Base-by-base conservation (phyloP, 352 stramenopile species). In the Phytophthora cajani region DNA sequence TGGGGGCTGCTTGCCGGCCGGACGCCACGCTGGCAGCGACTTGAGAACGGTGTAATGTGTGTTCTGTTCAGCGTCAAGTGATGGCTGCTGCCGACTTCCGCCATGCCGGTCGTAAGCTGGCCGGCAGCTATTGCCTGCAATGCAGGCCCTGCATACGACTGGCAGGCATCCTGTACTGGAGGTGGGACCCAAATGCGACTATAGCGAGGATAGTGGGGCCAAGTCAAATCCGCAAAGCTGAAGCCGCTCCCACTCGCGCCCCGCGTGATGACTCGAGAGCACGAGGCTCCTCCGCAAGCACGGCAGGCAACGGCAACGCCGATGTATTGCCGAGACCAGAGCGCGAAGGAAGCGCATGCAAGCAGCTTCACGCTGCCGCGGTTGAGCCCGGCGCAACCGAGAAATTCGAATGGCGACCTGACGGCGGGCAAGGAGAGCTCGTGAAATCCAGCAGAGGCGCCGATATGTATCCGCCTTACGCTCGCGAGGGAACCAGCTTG, bases 331-430 rank as follows among this genome's bases (percentile, higher is more conserved):
- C 46, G 46, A 32, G 53, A 30, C 9, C 27, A 27, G 14, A 21
- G 5, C 7, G 42, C 42, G 9, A 21, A 49, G 14, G 42, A 4
- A 36, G 30, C 30, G 30, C 30, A 36, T 49, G 42, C 42, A 4
- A 49, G 42, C 38, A 49, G 14, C 16, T 49, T 14, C 42, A 21
- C 14, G 12, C 17, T 17, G 42, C 42, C 36, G 11, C 5, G 3
- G 30, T 17, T 42, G 36, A 42, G 36, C 11, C 36, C 36, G 36
- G 36, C 14, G 36, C 11, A 14, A 11, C 36, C 21, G 33, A 36
- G 23, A 69, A 71, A 67, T 63, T 73, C 14, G 69, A 77, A 77
- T 57, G 67, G 61, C 67, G 71, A 78, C 71, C 32, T 58, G 71
- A 75, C 62, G 64, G 71, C 71, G 62, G 64, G 62, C 36, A 49